A percentile compares a stretch with the other conserved stretches of the same genome.
Conservation (phyloP, 176 grass and related monocot genomes). For the Poa pratensis region DNA sequence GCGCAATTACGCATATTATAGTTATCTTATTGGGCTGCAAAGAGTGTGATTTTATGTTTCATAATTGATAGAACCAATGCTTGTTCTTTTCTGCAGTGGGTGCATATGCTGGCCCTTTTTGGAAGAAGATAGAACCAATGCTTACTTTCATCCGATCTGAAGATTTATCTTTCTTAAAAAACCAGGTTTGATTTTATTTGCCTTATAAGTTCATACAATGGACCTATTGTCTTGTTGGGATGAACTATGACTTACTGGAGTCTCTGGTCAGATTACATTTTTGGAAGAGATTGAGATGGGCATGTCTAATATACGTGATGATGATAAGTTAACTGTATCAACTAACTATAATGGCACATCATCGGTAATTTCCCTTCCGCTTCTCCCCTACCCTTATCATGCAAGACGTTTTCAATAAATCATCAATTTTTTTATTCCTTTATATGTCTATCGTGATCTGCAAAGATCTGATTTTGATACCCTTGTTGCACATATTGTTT, state of each 20-base stretch:
- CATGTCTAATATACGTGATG: constrained; percentile 38
- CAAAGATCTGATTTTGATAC: constrained; percentile 18
- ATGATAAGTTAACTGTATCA: constrained; percentile 40
- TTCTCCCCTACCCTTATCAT: constrained; percentile 1
- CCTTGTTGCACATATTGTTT: constrained; percentile 32
- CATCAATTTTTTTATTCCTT: not conserved
- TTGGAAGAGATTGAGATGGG: constrained; percentile 58
- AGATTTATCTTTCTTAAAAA: constrained; percentile 61
- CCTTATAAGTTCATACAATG: constrained; percentile 34
- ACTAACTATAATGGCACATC: constrained; percentile 27
- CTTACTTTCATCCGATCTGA: constrained; percentile 58
- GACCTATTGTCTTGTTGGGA: constrained; percentile 27
- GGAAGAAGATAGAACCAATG: constrained; percentile 72
- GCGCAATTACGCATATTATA: constrained; percentile 24
- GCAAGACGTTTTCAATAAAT: constrained; percentile 7
- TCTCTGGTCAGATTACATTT: constrained; percentile 57
- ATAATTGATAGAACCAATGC: constrained; percentile 22
- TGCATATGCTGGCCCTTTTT: constrained; percentile 61
- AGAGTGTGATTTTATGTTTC: constrained; percentile 2
- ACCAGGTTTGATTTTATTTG: constrained; percentile 55
- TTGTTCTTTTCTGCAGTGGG: constrained; percentile 51
- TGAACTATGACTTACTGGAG: constrained; percentile 19
- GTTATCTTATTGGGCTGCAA: constrained; percentile 38
- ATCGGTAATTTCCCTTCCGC: constrained; percentile 31
- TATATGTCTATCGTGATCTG: not conserved